phyloP scores from a whole-genome alignment of 306 rosid species.

The Malus orientalis region DNA sequence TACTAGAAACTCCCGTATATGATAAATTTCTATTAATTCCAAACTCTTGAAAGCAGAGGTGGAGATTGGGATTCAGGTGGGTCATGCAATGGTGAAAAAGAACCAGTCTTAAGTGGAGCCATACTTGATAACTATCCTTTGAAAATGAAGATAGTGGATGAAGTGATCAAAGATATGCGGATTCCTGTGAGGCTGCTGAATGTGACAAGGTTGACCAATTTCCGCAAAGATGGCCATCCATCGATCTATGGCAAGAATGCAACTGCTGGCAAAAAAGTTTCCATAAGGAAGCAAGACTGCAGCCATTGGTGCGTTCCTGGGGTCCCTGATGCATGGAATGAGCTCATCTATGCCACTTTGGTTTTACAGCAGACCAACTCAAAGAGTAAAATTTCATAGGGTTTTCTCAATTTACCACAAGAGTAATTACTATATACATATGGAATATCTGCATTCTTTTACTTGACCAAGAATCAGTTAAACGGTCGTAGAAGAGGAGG shows the following conservation, averaged over 20 bases:
- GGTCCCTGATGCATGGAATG: conserved; percentile 94
- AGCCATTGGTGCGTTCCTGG: conserved; percentile 99
- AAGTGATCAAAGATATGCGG: conserved; percentile 58
- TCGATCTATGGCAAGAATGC: conserved; percentile 51
- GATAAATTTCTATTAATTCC: background rate
- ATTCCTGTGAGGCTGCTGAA: conserved; percentile 67
- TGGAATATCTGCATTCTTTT: background rate
- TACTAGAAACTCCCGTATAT: background rate
- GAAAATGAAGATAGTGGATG: conserved; percentile 90
- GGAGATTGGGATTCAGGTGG: conserved; percentile 99
- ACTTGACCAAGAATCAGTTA: background rate
- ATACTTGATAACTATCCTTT: conserved; percentile 67
- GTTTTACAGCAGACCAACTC: conserved; percentile 38
- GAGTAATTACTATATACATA: background rate
- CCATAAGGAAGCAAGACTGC: conserved; percentile 66
- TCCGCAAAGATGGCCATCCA: conserved; percentile 93
- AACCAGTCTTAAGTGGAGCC: conserved; percentile 62
- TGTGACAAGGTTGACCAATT: conserved; percentile 85
- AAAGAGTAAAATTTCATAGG: conserved; percentile 11
- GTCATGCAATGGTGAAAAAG: conserved; percentile 80
- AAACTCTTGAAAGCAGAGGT: conserved; percentile 48
- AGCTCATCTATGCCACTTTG: conserved; percentile 66
- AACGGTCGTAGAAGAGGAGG: background rate
- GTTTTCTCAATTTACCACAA: background rate
- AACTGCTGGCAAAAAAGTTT: conserved; percentile 35